Evolutionary conservation across 805 yeast species (phyloP), one percentile per base, ranked within the genome.

Genomic region (Kuraishia ogatae): DNA sequence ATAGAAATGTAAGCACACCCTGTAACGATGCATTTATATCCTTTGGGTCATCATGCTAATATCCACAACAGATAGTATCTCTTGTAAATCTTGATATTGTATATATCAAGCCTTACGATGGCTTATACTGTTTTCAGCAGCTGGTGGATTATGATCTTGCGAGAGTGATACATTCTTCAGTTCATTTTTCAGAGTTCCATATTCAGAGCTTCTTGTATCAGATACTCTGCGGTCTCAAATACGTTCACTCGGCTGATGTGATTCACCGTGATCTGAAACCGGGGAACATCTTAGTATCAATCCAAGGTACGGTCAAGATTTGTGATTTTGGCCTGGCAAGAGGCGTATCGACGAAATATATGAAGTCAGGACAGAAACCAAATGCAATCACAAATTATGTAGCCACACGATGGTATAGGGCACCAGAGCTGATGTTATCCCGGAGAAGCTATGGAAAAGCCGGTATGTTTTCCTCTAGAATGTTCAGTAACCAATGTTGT

Each of bases 291-390:
- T 73, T 92, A 55, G 87, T 91, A 20, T 82, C 89, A 4, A 68
- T 81, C 1, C 83, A 82, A 54, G 97, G 98, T 0, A 73, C 69
- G 3, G 71, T 92, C 52, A 92, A 92, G 65, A 89, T 92, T 19
- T 90, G 97, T 69, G 98, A 92, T 70, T 92, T 92, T 74, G 98
- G 98, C 0, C 73, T 92, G 39, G 96, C 97, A 1, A 74, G 97
- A 64, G 96, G 96, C 1, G 75, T 89, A 13, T 63, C 67, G 11
- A 64, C 62, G 20, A 60, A 61, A 46, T 67, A 55, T 59, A 67
- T 63, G 67, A 65, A 62, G 50, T 55, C 55, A 39, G 69, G 64
- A 62, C 71, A 59, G 57, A 70, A 67, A 52, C 67, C 73, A 17
- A 71, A 66, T 46, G 58, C 71, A 2, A 87, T 88, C 26, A 88